A percentile compares a stretch with the other conserved stretches of the same genome.
Conservation (phyloP, 2,329 filamentous ascomycete genomes). For the Cercospora sojina region DNA sequence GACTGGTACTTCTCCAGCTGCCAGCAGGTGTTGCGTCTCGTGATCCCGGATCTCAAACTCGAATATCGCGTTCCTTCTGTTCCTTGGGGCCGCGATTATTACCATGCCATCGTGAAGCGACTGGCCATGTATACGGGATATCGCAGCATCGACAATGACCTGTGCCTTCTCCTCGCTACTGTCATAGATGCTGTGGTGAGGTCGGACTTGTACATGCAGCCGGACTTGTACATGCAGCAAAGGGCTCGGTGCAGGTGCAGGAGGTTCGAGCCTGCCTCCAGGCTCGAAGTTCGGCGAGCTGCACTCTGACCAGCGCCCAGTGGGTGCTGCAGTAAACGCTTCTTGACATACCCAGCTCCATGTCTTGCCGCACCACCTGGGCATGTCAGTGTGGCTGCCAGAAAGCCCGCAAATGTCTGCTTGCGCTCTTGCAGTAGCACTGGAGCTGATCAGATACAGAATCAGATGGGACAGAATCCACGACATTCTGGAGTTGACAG, state of each 20-base stretch:
- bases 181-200: conserved; percentile 51
- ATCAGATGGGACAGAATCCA: no score
- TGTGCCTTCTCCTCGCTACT: conserved; percentile 41
- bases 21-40: conserved; percentile 16
- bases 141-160: conserved; percentile 46
- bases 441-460: neutral
- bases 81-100: neutral
- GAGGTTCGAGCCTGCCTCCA: conserved; percentile 48
- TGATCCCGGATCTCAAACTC: neutral
- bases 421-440: neutral
- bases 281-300: conserved; percentile 51
- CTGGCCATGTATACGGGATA: conserved; percentile 43
- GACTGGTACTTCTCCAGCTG: neutral
- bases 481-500: neutral
- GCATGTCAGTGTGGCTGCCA: conserved; percentile 41
- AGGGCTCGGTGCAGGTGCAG: conserved; percentile 38
- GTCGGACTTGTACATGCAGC: conserved; percentile 47
- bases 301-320: neutral
- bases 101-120: conserved; percentile 26
- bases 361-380: conserved; percentile 54
- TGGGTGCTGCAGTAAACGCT: no score
- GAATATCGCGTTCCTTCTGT: neutral
- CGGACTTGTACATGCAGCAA: conserved; percentile 48
- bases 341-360: conserved; percentile 16
- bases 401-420: conserved; percentile 28